Evolutionary conservation across 805 yeast genomes (phyloP).

Genomic region (Myxozyma vanderwaltii): DNA sequence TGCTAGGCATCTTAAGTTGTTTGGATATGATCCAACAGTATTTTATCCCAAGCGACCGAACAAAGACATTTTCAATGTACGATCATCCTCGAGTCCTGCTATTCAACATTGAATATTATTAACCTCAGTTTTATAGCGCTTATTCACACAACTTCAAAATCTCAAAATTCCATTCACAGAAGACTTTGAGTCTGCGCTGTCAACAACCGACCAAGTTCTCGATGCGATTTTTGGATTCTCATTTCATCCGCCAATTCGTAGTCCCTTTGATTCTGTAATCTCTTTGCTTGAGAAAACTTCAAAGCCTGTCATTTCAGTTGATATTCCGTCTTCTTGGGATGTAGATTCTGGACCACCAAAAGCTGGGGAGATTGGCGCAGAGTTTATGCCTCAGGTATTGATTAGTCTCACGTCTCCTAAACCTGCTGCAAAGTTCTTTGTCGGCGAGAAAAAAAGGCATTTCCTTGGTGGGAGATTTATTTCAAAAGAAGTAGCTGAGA

Average conservation of each 20-base stretch:
- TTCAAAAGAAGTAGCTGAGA: slow-evolving; percentile 62
- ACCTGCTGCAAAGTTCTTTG: slow-evolving; percentile 67
- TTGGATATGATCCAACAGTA: slow-evolving; percentile 76
- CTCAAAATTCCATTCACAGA: slow-evolving; percentile 63
- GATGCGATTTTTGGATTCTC: slow-evolving; percentile 94
- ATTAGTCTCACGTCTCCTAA: slow-evolving; percentile 93
- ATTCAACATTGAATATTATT: slow-evolving; percentile 45
- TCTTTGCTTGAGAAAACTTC: slow-evolving; percentile 45
- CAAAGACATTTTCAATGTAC: slow-evolving; percentile 44
- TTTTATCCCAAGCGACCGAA: slow-evolving; percentile 75
- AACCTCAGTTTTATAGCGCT: slow-evolving; percentile 40
- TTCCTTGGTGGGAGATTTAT: slow-evolving; percentile 92
- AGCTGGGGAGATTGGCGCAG: slow-evolving; percentile 43
- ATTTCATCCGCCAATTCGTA: slow-evolving; percentile 82
- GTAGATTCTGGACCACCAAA: slow-evolving; percentile 79
- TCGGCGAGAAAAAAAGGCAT: slow-evolving; percentile 50
- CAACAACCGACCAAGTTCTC: slow-evolving; percentile 54
- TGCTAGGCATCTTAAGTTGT: slow-evolving; percentile 80
- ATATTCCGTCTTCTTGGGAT: slow-evolving; percentile 97
- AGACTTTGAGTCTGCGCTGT: slow-evolving; percentile 44
- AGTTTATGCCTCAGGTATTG: slow-evolving; percentile 64
- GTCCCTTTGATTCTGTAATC: slow-evolving; percentile 64
- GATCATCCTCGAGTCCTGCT: slow-evolving; percentile 28
- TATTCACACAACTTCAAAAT: slow-evolving; percentile 66
- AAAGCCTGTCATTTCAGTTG: slow-evolving; percentile 75